Conservation (phyloP, 257 asterid genomes). For the Leonotis leonurus region DNA sequence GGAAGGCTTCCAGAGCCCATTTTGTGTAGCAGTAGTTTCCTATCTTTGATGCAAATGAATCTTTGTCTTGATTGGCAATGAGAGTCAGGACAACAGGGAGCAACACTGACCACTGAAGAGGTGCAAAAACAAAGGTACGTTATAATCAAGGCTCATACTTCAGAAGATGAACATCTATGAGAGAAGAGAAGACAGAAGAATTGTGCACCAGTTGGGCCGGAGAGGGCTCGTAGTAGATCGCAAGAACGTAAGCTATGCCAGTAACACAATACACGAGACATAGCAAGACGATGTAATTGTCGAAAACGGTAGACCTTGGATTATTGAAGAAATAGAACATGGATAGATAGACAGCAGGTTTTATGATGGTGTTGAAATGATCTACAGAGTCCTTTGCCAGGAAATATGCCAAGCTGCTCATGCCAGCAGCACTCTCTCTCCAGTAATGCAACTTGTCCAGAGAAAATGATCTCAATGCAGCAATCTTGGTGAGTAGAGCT, state of each 20-base stretch:
- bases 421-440: slow-evolving; percentile 67
- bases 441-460: slow-evolving; percentile 53
- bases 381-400: slow-evolving; percentile 62
- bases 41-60: slow-evolving; percentile 18
- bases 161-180: too few relatives aligned
- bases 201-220: slow-evolving; percentile 78
- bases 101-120: slow-evolving; percentile 53
- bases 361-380: slow-evolving; percentile 56
- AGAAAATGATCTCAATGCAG: slow-evolving; percentile 62
- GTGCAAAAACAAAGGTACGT: neutral
- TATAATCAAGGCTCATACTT: neutral
- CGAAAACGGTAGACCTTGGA: slow-evolving; percentile 55
- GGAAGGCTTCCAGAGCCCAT: slow-evolving; percentile 63
- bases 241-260: slow-evolving; percentile 55
- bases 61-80: slow-evolving; percentile 54
- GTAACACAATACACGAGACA: slow-evolving; percentile 65
- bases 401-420: slow-evolving; percentile 67
- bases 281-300: slow-evolving; percentile 56
- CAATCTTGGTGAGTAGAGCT: slow-evolving; percentile 62
- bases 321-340: slow-evolving; percentile 67
- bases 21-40: slow-evolving; percentile 54
- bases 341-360: slow-evolving; percentile 63
- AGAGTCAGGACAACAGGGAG: slow-evolving; percentile 64
- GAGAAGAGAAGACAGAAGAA: too few relatives aligned
- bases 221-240: slow-evolving; percentile 62